Conservation (phyloP, 371 early-diverging fungal genomes). For the Catenaria anguillulae region DNA sequence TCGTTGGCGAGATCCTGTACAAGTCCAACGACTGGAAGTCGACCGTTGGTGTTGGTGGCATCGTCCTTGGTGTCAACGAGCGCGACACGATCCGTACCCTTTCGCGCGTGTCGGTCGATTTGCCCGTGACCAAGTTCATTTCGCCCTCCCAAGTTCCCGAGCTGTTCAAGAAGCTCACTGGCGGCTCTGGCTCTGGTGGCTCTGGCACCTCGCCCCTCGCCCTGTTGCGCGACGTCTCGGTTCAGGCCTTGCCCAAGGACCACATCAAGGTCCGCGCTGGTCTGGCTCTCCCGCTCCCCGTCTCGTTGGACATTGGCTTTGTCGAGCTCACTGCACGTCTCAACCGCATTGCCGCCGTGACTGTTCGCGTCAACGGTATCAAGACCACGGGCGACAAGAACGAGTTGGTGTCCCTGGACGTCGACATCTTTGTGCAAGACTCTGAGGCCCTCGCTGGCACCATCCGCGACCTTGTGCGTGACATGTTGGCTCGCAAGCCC, state of each 20-base stretch:
- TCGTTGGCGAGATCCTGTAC: not conserved
- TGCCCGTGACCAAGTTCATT: constrained; percentile 7
- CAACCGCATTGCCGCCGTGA: not conserved
- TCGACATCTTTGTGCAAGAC: not conserved
- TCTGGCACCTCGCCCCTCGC: not conserved
- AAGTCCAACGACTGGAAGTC: constrained; percentile 2
- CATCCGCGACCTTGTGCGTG: not conserved
- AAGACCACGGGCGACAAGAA: not conserved
- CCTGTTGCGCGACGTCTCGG: not conserved
- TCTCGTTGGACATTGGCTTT: constrained; percentile 3
- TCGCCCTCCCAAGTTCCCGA: not conserved
- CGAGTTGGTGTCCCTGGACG: not conserved
- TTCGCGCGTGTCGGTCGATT: not conserved
- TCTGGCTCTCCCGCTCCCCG: not conserved
- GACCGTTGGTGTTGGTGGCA: not conserved
- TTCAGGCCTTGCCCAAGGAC: not conserved
- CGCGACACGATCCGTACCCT: constrained; percentile 4
- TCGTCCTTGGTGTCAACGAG: not conserved
- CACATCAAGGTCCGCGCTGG: constrained; percentile 1
- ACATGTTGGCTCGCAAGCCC: not conserved
- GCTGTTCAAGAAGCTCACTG: not conserved
- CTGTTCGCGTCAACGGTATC: not conserved
- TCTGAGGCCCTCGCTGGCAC: not conserved
- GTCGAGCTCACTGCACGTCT: not conserved
- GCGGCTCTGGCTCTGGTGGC: not conserved